These are phyloP conservation scores for Sclerotinia nivalis DNA, from an alignment of 2,329 filamentous ascomycete genomes.

Conservation along the genomic window DNA sequence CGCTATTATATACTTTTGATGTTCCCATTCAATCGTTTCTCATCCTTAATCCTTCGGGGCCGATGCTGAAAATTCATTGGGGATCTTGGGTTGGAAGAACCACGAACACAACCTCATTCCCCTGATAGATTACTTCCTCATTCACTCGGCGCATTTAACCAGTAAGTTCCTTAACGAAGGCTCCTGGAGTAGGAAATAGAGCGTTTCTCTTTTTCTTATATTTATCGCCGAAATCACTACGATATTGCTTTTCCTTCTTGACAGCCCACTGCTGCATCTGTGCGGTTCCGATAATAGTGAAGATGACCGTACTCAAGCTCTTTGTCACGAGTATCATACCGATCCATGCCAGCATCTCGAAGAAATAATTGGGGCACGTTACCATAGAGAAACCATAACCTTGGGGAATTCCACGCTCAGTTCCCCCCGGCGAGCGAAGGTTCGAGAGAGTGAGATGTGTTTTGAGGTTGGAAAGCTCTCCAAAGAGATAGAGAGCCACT, in stretches of 20 bases:
- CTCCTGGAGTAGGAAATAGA: conserved; percentile 61
- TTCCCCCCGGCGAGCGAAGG: conserved; percentile 76
- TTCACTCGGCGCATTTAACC: conserved; percentile 7
- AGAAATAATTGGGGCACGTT: conserved; percentile 97
- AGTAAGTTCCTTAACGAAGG: conserved; percentile 27
- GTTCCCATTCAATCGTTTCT: neutral
- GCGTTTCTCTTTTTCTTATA: conserved; percentile 92
- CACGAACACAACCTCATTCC: neutral
- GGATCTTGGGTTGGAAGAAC: too few species aligned
- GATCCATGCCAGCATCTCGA: conserved; percentile 83
- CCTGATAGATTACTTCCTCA: neutral
- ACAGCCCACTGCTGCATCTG: conserved; percentile 88
- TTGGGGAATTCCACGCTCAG: conserved; percentile 81
- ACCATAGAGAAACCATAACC: conserved; percentile 84
- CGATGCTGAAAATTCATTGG: neutral
- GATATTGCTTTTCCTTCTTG: conserved; percentile 89
- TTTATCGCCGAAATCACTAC: conserved; percentile 86
- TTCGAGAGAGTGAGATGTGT: conserved; percentile 78
- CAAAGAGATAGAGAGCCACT: conserved; percentile 70
- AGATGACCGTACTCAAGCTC: conserved; percentile 75
- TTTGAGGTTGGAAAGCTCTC: conserved; percentile 77
- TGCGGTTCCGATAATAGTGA: conserved; percentile 68
- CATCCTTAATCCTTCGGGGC: neutral
- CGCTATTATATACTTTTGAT: neutral
- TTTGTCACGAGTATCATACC: conserved; percentile 79